phyloP scores from a whole-genome alignment of 805 yeast genomes.

The Ogataea saltuana region DNA sequence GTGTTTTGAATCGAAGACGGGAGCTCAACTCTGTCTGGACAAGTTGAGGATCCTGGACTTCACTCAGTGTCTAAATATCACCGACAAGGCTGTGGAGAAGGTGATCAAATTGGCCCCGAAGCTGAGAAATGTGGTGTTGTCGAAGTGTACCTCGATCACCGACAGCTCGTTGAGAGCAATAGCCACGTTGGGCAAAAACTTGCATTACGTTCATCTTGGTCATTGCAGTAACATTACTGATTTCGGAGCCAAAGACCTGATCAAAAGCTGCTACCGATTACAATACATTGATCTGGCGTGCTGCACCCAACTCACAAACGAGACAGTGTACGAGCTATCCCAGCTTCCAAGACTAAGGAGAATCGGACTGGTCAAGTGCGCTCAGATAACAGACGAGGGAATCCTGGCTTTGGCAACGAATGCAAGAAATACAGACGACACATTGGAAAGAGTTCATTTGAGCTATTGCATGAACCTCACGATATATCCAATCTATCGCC shows the following conservation, averaged over 20 bases:
- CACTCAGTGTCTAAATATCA: slow-evolving; percentile 77
- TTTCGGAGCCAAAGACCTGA: slow-evolving; percentile 74
- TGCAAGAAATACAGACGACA: slow-evolving; percentile 61
- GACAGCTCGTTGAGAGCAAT: slow-evolving; percentile 75
- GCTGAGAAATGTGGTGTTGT: slow-evolving; percentile 80
- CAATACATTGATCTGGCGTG: slow-evolving; percentile 95
- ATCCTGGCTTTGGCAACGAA: slow-evolving; percentile 60
- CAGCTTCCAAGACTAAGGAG: slow-evolving; percentile 78
- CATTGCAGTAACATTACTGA: slow-evolving; percentile 92
- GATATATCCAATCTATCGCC: slow-evolving; percentile 70
- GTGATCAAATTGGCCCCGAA: slow-evolving; percentile 80
- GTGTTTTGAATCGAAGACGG: slow-evolving; percentile 47
- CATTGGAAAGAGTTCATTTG: slow-evolving; percentile 88
- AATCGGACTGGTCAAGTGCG: slow-evolving; percentile 92
- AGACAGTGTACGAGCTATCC: slow-evolving; percentile 73
- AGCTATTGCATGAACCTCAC: slow-evolving; percentile 86
- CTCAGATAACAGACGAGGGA: slow-evolving; percentile 84
- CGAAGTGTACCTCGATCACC: slow-evolving; percentile 85
- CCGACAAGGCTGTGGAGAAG: slow-evolving; percentile 75
- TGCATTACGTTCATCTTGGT: slow-evolving; percentile 90
- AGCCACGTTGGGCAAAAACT: slow-evolving; percentile 69
- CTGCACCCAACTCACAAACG: slow-evolving; percentile 85
- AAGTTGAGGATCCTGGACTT: slow-evolving; percentile 80
- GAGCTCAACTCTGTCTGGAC: slow-evolving; percentile 45
- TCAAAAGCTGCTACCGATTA: slow-evolving; percentile 76